Evolutionary conservation across 768 basidiomycete genomes (phyloP).

Genomic region (Gymnopilus junonius): DNA sequence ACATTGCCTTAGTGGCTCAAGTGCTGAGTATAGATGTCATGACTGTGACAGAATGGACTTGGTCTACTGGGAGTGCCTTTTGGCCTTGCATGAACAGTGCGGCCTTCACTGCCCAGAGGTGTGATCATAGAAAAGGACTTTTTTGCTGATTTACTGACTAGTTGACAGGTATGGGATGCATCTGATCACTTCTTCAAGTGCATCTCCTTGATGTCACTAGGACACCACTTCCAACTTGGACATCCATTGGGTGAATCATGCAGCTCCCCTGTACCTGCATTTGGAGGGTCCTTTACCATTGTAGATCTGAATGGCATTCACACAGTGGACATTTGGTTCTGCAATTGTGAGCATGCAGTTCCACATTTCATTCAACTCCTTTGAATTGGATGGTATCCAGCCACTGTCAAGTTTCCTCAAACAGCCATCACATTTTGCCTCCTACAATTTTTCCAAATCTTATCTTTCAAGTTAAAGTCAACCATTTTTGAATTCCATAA

Average conservation of each 20-base stretch:
- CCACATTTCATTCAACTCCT: conserved; percentile 32
- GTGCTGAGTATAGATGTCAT: not conserved
- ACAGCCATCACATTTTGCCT: conserved; percentile 29
- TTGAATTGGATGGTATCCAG: conserved; percentile 32
- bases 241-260: conserved; percentile 22
- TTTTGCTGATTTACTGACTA: not conserved
- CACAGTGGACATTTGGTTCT: conserved; percentile 33
- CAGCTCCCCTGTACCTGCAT: conserved; percentile 6
- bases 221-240: conserved; percentile 29
- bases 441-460: conserved; percentile 28
- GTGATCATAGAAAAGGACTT: not conserved
- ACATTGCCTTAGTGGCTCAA: not conserved
- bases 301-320: conserved; percentile 36
- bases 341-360: conserved; percentile 28
- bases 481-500: conserved; percentile 34
- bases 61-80: not conserved
- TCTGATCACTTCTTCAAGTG: conserved; percentile 9
- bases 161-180: not conserved
- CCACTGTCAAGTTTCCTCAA: conserved; percentile 29
- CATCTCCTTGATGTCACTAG: conserved; percentile 21
- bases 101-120: conserved; percentile 5
- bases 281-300: conserved; percentile 30
- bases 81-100: not conserved
- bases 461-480: conserved; percentile 32
- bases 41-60: not conserved